Base-by-base conservation (phyloP, 2,329 filamentous ascomycete genomes). In the Ilyonectria mors-panacis region DNA sequence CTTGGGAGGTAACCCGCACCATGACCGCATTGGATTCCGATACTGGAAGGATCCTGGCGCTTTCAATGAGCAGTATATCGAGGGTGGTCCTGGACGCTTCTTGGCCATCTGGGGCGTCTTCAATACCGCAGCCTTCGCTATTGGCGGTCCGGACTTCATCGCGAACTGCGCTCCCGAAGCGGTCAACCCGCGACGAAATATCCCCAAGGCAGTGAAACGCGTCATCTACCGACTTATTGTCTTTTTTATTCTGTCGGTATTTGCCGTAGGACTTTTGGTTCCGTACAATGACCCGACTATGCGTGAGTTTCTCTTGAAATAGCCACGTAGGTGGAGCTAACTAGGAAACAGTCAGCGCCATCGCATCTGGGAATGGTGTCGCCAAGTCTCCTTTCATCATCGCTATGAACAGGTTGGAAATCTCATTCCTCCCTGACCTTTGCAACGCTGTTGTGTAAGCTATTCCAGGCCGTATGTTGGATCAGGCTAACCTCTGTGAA, bases 1-100 rank as follows among this genome's bases (percentile, higher is more conserved):
- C 10, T n/a, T 59, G 3, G 63, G 63, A 6, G 57, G 56, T 6
- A 56, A 56, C 47, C 56, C 48, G 1, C 17, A 55, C 4, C 48
- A 60, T 26, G 55, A 59, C 26, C 62, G 62, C n/a, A 55, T 65
- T 12, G 63, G 63, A 15, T 65, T 65, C 28, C 30, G 50, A 35
- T 65, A 65, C 42, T 65, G 63, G 63, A 57, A 64, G 37, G 19
- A 65, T 19, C 62, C 62, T 2, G 62, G 62, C 10, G 55, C 56
- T 1, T 59, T 65, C 28, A 59, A 58, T 15, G 54, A 57, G 35
- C 45, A 57, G 19, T 51, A 51, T 10, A n/a, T 51, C 15, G 19
- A 8, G 9, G 61, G 61, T 17, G 61, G 21, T 2, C 28, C 21
- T 17, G 61, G 61, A 4, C 53, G 61, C 37, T 64, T 64, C 19